These are phyloP conservation scores for Tremella fuciformis DNA, from an alignment of 768 basidiomycete species.

Conservation along the genomic window DNA sequence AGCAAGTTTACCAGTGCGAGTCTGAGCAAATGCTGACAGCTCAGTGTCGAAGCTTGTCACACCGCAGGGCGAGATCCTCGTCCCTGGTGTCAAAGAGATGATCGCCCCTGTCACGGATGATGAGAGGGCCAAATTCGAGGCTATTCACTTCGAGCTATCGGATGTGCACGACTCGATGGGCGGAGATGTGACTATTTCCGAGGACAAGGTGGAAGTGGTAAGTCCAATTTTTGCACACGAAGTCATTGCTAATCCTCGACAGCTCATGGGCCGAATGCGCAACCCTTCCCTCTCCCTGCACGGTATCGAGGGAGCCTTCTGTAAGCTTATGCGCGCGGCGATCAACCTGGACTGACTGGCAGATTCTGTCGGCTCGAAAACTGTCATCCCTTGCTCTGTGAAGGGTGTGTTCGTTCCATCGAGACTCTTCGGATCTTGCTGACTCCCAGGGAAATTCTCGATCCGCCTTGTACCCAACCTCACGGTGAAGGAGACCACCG, in stretches of 20 bases:
- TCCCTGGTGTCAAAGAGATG: constrained; percentile 85
- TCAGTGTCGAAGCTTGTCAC: constrained; percentile 76
- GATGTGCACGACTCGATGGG: constrained; percentile 78
- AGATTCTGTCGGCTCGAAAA: constrained; percentile 56
- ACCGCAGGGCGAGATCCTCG: constrained; percentile 71
- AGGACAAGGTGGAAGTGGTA: constrained; percentile 63
- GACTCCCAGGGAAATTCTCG: constrained; percentile 79
- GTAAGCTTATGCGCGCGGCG: constrained; percentile 23
- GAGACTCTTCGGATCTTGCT: background rate
- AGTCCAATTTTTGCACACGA: constrained; percentile 11
- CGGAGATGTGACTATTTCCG: constrained; percentile 67
- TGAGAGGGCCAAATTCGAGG: constrained; percentile 72
- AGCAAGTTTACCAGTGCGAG: constrained; percentile 40
- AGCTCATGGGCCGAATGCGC: constrained; percentile 93
- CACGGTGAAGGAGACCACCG: constrained; percentile 69
- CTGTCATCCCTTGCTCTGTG: constrained; percentile 86
- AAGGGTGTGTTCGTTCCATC: constrained; percentile 36
- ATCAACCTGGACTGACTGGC: constrained; percentile 10
- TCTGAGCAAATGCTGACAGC: constrained; percentile 9
- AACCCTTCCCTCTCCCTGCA: constrained; percentile 83
- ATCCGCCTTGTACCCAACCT: constrained; percentile 89
- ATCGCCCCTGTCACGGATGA: constrained; percentile 69
- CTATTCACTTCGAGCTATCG: constrained; percentile 63
- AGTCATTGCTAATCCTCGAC: constrained; percentile 26
- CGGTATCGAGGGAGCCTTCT: constrained; percentile 94